Evolutionary conservation across 108 stramenopile genomes (phyloP), one percentile per base, ranked within the genome.

Genomic region (Nitzschia sp.): DNA sequence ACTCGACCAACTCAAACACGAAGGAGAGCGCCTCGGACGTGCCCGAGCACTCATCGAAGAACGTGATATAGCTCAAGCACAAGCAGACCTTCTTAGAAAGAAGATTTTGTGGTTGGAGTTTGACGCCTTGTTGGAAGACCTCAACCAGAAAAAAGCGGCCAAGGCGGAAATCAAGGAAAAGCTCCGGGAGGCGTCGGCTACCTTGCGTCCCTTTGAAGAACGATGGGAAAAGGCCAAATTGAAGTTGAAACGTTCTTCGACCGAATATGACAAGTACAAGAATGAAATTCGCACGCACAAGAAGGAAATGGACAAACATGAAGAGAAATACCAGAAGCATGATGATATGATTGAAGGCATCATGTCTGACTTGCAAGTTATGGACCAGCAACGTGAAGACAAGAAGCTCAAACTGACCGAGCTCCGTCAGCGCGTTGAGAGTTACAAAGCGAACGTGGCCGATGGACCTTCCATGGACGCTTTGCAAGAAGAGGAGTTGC

Each of bases 1-100:
- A 38, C 48, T 94, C 25, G 51, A 81, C 9, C 50, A 70, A 15
- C 65, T 92, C 34, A 63, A 81, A 48, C 70, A 67, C 38, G 88
- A 94, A 65, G 59, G 62, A 9, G 53, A 80, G 22, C 72, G 75
- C 0, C 61, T 94, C n/a, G 87, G 90, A 65, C 81, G 79, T 2
- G 85, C 80, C 15, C 82, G 83, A 72, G 78, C 79, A 22, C 71
- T 69, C 17, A 82, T 91, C 80, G 88, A 92, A 70, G 85, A 89
- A 57, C 82, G 89, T 40, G 66, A 80, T 52, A 42, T 51, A 12
- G 72, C 64, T 44, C 38, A 76, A 10, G 76, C 85, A 58, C 77
- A 87, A 61, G 74, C 83, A 26, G 75, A 82, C 3, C 60, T 94
- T 7, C 63, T 87, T 10, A 39, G 81, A 54, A 80, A 90, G 67